phyloP scores from a whole-genome alignment of 2,329 filamentous ascomycete species.

The Colletotrichum tabaci region DNA sequence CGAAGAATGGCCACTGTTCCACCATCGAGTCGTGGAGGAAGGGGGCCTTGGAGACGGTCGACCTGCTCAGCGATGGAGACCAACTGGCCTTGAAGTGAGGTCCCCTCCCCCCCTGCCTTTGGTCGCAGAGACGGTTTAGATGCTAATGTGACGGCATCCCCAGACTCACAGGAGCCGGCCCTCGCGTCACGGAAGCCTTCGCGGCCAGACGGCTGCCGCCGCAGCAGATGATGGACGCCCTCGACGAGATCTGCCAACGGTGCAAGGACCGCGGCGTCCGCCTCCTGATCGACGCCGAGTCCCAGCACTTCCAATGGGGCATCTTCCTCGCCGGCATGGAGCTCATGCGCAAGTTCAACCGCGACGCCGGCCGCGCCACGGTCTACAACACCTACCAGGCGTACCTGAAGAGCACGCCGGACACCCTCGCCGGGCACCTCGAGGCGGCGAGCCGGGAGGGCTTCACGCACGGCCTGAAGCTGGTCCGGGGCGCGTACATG shows the following conservation, averaged over 20 bases:
- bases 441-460: slow-evolving; percentile 68
- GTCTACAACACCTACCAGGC: slow-evolving; percentile 87
- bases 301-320: slow-evolving; percentile 82
- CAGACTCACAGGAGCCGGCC: slow-evolving; percentile 86
- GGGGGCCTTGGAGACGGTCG: slow-evolving; percentile 82
- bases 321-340: slow-evolving; percentile 85
- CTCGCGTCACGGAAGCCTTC: slow-evolving; percentile 78
- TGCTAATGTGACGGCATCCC: background rate
- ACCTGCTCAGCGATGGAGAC: slow-evolving; percentile 75
- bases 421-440: slow-evolving; percentile 72
- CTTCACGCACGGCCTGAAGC: slow-evolving; percentile 80
- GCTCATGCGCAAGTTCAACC: slow-evolving; percentile 84
- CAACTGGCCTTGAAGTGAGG: slow-evolving; percentile 76
- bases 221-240: slow-evolving; percentile 76
- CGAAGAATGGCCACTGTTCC: slow-evolving; percentile 59
- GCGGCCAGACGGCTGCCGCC: slow-evolving; percentile 74
- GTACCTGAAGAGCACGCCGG: slow-evolving; percentile 77
- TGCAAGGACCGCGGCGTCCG: slow-evolving; percentile 79
- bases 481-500: slow-evolving; percentile 83
- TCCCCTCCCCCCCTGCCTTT: accelerated
- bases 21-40: slow-evolving; percentile 82
- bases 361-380: slow-evolving; percentile 68
- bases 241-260: slow-evolving; percentile 81
- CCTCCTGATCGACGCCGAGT: slow-evolving; percentile 89
- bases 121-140: background rate